These are phyloP conservation scores for Polytrichum commune DNA, from an alignment of 225 moss, liverwort and hornwort species.

Conservation along the genomic window DNA sequence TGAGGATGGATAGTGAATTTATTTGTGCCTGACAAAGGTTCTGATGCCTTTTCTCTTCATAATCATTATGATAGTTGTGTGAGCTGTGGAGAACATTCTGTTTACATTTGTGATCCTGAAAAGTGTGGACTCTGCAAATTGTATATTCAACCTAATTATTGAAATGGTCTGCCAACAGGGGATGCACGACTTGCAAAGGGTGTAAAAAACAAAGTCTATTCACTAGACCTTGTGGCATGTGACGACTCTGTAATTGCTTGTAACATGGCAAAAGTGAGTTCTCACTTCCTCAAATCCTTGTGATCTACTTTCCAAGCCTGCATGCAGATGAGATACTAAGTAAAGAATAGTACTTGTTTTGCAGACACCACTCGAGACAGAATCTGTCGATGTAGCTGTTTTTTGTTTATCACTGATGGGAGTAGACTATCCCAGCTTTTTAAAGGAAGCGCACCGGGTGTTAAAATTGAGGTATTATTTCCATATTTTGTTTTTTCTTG, in stretches of 20 bases:
- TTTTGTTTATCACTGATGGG: slow-evolving; percentile 96
- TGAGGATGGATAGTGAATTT: too few relatives aligned
- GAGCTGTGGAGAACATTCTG: too few relatives aligned
- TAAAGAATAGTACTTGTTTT: slow-evolving; percentile 4
- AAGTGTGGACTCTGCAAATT: background rate
- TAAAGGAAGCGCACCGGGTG: slow-evolving; percentile 78
- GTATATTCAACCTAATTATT: background rate
- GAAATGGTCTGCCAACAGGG: slow-evolving; percentile 29
- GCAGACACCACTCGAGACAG: slow-evolving; percentile 73
- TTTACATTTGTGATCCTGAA: too few relatives aligned
- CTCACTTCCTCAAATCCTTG: slow-evolving; percentile 5
- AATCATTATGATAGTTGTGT: too few relatives aligned
- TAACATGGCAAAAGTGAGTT: slow-evolving; percentile 88
- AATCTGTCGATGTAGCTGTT: slow-evolving; percentile 83
- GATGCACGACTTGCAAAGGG: slow-evolving; percentile 83
- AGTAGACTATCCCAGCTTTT: slow-evolving; percentile 86
- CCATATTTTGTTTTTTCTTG: background rate
- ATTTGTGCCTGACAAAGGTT: too few relatives aligned
- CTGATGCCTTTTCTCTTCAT: too few relatives aligned
- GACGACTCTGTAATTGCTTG: slow-evolving; percentile 84
- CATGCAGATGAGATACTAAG: background rate
- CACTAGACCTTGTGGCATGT: slow-evolving; percentile 80
- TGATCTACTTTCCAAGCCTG: background rate
- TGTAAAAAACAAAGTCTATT: slow-evolving; percentile 78
- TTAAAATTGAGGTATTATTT: slow-evolving; percentile 59